A percentile compares a stretch with the other conserved stretches of the same genome.
These are phyloP conservation scores for Lipomyces sp. DNA, from an alignment of 805 yeast species.

Conservation along the genomic window DNA sequence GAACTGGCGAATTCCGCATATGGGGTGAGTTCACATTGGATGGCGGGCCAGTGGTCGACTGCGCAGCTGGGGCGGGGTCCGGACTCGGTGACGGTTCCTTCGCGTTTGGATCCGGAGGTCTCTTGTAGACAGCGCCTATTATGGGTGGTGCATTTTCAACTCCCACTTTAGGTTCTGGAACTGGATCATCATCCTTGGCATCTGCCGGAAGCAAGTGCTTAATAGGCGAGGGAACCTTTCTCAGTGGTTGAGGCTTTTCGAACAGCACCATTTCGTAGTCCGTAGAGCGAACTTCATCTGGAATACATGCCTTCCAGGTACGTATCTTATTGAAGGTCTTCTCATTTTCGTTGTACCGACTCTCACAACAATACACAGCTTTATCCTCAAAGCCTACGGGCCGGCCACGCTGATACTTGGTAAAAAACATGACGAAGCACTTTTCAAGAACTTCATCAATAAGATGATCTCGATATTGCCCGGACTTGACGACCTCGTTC, in stretches of 20 bases:
- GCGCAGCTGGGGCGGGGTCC: constrained; percentile 36
- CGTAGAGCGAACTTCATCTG: constrained; percentile 88
- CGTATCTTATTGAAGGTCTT: constrained; percentile 91
- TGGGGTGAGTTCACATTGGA: constrained; percentile 36
- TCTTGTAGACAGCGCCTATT: constrained; percentile 84
- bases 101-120: constrained; percentile 75
- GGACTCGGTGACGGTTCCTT: constrained; percentile 64
- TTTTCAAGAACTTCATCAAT: constrained; percentile 89
- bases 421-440: constrained; percentile 92
- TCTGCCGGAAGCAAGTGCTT: constrained; percentile 74
- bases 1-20: constrained; percentile 19
- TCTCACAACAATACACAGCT: constrained; percentile 91
- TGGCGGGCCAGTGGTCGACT: constrained; percentile 19
- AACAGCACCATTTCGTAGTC: constrained; percentile 57
- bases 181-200: constrained; percentile 71
- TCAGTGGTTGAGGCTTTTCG: constrained; percentile 77
- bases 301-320: constrained; percentile 98
- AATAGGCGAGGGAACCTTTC: constrained; percentile 82
- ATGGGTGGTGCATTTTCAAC: constrained; percentile 91
- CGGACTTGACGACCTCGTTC: constrained; percentile 95
- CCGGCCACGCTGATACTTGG: constrained; percentile 93
- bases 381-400: constrained; percentile 69
- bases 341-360: constrained; percentile 88
- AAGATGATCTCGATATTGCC: constrained; percentile 92
- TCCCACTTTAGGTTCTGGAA: constrained; percentile 82